Evolutionary conservation across 805 yeast genomes (phyloP), one percentile per base, ranked within the genome.

Genomic region (Candida tammaniensis): DNA sequence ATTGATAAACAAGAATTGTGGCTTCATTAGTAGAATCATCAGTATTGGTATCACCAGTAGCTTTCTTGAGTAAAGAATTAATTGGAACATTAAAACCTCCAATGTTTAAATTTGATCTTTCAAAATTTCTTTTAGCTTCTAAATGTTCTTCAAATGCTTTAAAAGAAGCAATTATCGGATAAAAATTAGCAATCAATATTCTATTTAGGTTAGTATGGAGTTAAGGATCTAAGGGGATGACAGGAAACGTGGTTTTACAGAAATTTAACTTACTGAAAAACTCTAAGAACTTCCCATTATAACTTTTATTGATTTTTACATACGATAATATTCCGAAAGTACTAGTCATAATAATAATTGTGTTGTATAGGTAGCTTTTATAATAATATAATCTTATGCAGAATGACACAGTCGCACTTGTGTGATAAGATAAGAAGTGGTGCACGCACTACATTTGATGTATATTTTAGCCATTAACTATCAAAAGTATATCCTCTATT

Each of bases 161-260:
- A 56, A 66, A 80, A 3, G 86, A 76, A 32, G 82, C 82, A 39
- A 76, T 53, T 11, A 75, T 55, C 3, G 88, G 88, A 54, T 78
- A 76, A 8, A 68, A 64, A 22, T 76, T 61, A 7, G 80, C 63
- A 17, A 72, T 59, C 19, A 37, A 72, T 59, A 65, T 62, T 94
- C 40, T 36, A 29, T n/a, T n/a, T n/a, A n/a, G n/a, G n/a, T n/a
- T n/a, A n/a, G n/a, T n/a, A n/a, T n/a, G n/a, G n/a, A n/a, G n/a
- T n/a, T n/a, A n/a, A n/a, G n/a, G n/a, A n/a, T n/a, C n/a, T n/a
- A n/a, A n/a, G n/a, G n/a, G n/a, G n/a, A n/a, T n/a, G n/a, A n/a
- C n/a, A n/a, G n/a, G n/a, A n/a, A n/a, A n/a, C n/a, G n/a, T n/a
- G n/a, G n/a, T n/a, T n/a, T n/a, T n/a, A n/a, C n/a, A n/a, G n/a